Base-by-base conservation (phyloP, 345 rosid species). In the Arabis hirsuta region DNA sequence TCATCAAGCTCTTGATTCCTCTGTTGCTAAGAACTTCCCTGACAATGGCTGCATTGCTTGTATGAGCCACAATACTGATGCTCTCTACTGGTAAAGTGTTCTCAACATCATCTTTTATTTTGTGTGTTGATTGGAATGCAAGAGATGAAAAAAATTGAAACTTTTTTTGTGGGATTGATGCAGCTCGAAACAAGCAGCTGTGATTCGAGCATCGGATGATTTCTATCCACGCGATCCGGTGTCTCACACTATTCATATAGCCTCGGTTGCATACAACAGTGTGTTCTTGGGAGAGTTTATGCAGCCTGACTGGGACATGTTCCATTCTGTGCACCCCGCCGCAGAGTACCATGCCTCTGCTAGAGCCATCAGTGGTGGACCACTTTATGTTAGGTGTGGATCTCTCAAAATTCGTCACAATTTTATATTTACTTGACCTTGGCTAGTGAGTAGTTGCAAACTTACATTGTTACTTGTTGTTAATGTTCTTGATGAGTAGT, bases 271-370 rank as follows among this genome's bases (percentile, higher is more conserved):
- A 0, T 94, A 86, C 61, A 94, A 94, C 71, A 89, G 96, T 14
- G 86, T 94, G 67, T 94, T 91, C 86, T 69, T 94, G 54, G 97
- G 97, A 29, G 98, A 91, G 67, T 64, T 89, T 70, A 94, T 94
- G 98, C 83, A 53, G 78, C 90, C 98, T 42, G 98, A 94, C 65
- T 94, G 98, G 98, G 98, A 94, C 65, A 94, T 94, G 98, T 94
- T 94, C 71, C 97, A 94, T 34, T 91, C 98, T 0, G 69, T 81
- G 19, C 97, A 94, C 73, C 87, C 98, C 36, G 97, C 96, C 2
- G 98, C 95, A 0, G 96, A 91, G 45, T 94, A 89, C 47, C 98
- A 94, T n/a, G 97, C 89, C 0, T 94, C 98, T 0, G 98, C 98
- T 7, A 82, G 98, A 12, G 98, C 95, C 4, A 91, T 94, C 16